Conservation (phyloP, 2,329 filamentous ascomycete species). For the Venturia aucupariae region DNA sequence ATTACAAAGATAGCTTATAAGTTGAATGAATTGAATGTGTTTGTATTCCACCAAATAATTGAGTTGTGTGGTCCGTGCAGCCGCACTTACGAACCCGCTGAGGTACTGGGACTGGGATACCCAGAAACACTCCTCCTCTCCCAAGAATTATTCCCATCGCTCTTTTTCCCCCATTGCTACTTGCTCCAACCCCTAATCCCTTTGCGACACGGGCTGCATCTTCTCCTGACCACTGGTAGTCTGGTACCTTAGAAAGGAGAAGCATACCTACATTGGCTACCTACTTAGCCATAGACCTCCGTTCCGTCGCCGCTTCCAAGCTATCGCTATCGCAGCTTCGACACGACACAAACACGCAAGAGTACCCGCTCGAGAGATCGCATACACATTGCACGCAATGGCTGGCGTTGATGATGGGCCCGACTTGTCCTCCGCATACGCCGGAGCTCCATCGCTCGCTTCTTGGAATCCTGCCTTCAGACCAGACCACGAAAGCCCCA, state of each 20-base stretch:
- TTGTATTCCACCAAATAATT: too few relatives aligned
- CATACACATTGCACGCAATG: not conserved
- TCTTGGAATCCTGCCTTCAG: constrained; percentile 50
- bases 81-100: too few relatives aligned
- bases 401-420: constrained; percentile 23
- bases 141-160: not conserved
- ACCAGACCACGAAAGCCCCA: constrained; percentile 27
- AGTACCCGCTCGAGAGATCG: not conserved
- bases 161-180: not conserved
- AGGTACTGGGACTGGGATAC: too few relatives aligned
- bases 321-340: not conserved
- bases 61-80: too few relatives aligned
- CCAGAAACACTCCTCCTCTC: not conserved
- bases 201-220: not conserved
- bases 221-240: not conserved
- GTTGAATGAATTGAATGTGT: too few relatives aligned
- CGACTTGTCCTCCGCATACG: constrained; percentile 33
- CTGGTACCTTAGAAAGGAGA: too few relatives aligned
- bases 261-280: too few relatives aligned
- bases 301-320: not conserved
- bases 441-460: constrained; percentile 18
- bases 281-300: not conserved
- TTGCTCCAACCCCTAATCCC: too few relatives aligned
- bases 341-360: not conserved
- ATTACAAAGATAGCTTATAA: too few relatives aligned